phyloP scores from a whole-genome alignment of 805 yeast genomes.

The Hanseniaspora guilliermondii region DNA sequence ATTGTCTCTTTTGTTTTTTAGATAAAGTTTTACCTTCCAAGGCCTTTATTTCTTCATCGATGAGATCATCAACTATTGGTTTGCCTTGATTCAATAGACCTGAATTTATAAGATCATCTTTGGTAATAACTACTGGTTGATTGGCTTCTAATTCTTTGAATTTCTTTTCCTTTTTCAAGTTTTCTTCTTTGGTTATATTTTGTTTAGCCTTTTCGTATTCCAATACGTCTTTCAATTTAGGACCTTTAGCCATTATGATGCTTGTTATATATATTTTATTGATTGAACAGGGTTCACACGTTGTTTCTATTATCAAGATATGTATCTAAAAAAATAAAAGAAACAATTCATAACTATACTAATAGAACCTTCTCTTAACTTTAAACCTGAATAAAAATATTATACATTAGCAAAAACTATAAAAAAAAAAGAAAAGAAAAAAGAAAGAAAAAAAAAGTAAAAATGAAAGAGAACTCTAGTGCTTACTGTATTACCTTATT shows the following conservation, averaged over 20 bases:
- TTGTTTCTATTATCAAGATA: neutral
- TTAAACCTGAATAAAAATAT: too few species aligned
- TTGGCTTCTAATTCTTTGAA: conserved; percentile 19
- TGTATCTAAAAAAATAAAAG: neutral
- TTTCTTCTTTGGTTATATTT: conserved; percentile 19
- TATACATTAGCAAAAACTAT: too few species aligned
- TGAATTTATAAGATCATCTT: conserved; percentile 22
- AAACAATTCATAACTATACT: too few species aligned
- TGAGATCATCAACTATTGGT: conserved; percentile 13
- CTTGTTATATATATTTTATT: neutral
- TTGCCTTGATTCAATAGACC: conserved; percentile 15
- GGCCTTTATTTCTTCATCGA: conserved; percentile 14
- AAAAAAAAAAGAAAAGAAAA: too few species aligned
- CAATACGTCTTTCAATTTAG: conserved; percentile 24
- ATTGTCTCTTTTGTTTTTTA: conserved; percentile 49
- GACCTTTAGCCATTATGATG: conserved; percentile 25
- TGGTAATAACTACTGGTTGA: conserved; percentile 27
- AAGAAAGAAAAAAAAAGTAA: too few species aligned
- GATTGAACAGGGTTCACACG: neutral
- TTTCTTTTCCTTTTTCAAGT: conserved; percentile 19
- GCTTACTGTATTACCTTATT: too few species aligned
- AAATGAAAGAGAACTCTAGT: too few species aligned
- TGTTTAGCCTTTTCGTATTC: conserved; percentile 22
- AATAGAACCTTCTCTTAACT: too few species aligned
- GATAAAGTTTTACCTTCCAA: conserved; percentile 39